Base-by-base conservation (phyloP, 2,329 filamentous ascomycete genomes). In the Zasmidium cellare region DNA sequence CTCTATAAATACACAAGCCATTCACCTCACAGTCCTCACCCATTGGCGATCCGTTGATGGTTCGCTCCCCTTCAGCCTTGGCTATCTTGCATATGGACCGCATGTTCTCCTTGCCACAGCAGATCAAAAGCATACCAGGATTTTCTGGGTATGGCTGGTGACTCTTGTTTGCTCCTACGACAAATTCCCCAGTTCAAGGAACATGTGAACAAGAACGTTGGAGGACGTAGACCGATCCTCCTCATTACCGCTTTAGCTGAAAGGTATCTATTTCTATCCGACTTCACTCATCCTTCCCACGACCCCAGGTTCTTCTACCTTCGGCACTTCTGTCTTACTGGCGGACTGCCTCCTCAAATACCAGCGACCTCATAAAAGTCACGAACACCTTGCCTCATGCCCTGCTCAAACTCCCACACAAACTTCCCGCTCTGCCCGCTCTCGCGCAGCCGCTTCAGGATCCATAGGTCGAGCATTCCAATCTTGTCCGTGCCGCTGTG, bases 381-480 rank as follows among this genome's bases (percentile, higher is more conserved):
- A 2, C 67, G 60, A 18, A 82, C 67, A 1, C 79, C 80, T 67
- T 76, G 75, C 49, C 79, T 69, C 38, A 82, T 53, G 2, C 80
- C 80, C 57, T 79, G 77, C 67, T 81, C 80, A 64, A 76, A 82
- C 65, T 81, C 76, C 79, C 80, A 82, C n/a, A 79, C 74, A 59
- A 75, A 77, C 18, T 72, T 71, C 9, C 79, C 79, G 38, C 73
- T 72, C 61, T 80, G 76, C 2, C 79, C 79, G 57, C 76, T 78
- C 61, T 85, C 82, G 28, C 76, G 65, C 44, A 86, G 69, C 31
- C 84, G 76, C 71, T 83, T 85, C 67, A 81, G 71, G 14, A 80
- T 70, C 84, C 84, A 86, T n/a, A 84, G 62, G 58, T 86, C 83
- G 44, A 84, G 59, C 68, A 78, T 80, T 7, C 83, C 83, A 69